A percentile compares a stretch with the other conserved stretches of the same genome.
phyloP scores from a whole-genome alignment of 129 eudicot genomes.

The Pulicaria dysenterica region DNA sequence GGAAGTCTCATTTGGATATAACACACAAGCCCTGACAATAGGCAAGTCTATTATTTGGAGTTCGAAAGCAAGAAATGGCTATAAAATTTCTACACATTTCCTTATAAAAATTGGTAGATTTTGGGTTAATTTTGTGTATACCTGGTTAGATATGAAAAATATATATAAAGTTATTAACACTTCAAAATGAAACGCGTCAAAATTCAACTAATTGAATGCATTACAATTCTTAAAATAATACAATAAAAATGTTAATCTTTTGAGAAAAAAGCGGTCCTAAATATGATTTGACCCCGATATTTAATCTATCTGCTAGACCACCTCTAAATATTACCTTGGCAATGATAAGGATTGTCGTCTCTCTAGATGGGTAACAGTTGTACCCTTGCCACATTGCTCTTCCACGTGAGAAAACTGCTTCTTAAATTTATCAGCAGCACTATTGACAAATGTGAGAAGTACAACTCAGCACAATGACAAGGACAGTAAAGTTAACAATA shows the following conservation, averaged over 20 bases:
- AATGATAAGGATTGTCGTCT: neutral
- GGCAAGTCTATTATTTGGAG: neutral
- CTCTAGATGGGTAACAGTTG: neutral
- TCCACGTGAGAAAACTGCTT: conserved; percentile 7
- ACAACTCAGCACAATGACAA: neutral
- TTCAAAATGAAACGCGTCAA: too few relatives aligned
- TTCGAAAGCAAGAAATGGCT: neutral
- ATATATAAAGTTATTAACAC: too few relatives aligned
- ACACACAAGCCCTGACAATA: conserved; percentile 1
- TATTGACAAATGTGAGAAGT: neutral
- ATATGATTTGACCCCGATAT: neutral
- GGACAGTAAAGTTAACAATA: neutral
- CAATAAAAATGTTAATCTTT: too few relatives aligned
- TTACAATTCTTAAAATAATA: too few relatives aligned
- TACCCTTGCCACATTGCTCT: conserved; percentile 1
- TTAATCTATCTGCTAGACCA: neutral
- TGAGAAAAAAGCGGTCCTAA: neutral
- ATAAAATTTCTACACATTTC: neutral
- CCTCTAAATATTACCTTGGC: conserved; percentile 17
- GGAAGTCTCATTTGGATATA: conserved; percentile 10
- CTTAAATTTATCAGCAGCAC: conserved; percentile 6
- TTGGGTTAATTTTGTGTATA: neutral
- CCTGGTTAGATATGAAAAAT: neutral
- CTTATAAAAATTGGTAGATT: neutral
- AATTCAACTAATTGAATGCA: too few relatives aligned